Conservation (phyloP, 2,329 filamentous ascomycete species). For the Plectosphaerella plurivora region DNA sequence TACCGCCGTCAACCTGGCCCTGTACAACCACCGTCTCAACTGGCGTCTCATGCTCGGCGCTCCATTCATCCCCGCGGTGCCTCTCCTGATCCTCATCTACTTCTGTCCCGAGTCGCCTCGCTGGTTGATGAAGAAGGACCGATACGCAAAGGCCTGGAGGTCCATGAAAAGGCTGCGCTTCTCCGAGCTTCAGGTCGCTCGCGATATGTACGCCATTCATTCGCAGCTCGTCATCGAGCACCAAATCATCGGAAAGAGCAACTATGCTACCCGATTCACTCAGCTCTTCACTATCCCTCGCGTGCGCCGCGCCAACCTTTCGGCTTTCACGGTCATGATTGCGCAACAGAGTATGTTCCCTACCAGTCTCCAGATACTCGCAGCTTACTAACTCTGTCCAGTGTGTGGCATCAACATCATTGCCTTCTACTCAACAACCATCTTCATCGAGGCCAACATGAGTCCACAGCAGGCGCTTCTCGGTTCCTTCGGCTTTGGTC, state of each 20-base stretch:
- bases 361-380: too few relatives aligned
- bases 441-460: slow-evolving; percentile 56
- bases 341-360: too few relatives aligned
- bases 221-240: slow-evolving; percentile 59
- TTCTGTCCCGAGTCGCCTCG: slow-evolving; percentile 63
- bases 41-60: slow-evolving; percentile 31
- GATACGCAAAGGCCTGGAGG: slow-evolving; percentile 55
- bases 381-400: background rate
- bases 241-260: slow-evolving; percentile 42
- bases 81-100: slow-evolving; percentile 54
- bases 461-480: slow-evolving; percentile 45
- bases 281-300: slow-evolving; percentile 67
- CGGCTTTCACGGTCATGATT: slow-evolving; percentile 72
- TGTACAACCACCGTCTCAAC: slow-evolving; percentile 18
- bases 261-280: slow-evolving; percentile 57
- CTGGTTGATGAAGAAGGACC: slow-evolving; percentile 64
- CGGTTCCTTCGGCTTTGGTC: slow-evolving; percentile 41
- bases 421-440: slow-evolving; percentile 68
- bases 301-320: slow-evolving; percentile 67
- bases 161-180: slow-evolving; percentile 49
- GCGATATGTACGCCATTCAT: slow-evolving; percentile 61
- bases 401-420: slow-evolving; percentile 60
- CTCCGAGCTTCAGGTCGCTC: slow-evolving; percentile 51
- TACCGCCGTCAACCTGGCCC: slow-evolving; percentile 52
- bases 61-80: slow-evolving; percentile 38